These are phyloP conservation scores for Claviceps humidiphila DNA, from an alignment of 2,329 filamentous ascomycete genomes.

Conservation along the genomic window DNA sequence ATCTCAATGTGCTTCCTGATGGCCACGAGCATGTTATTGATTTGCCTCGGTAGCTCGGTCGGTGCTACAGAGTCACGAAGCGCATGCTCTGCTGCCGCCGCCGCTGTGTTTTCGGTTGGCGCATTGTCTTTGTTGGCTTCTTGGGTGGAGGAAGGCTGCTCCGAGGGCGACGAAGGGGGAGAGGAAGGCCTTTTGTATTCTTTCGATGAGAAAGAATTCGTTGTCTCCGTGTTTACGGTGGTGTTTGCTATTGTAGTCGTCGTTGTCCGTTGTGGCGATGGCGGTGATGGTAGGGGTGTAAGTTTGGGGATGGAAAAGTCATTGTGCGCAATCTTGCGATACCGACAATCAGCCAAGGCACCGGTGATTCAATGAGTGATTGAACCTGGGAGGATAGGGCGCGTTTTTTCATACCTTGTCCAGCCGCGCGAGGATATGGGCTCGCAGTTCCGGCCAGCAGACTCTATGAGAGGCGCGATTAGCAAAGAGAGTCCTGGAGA, in stretches of 20 bases:
- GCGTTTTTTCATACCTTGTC: conserved; percentile 37
- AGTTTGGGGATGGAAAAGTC: conserved; percentile 61
- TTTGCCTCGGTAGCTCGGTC: conserved; percentile 46
- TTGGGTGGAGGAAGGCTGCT: conserved; percentile 31
- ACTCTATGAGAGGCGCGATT: conserved; percentile 35
- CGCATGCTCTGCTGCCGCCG: neutral
- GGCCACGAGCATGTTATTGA: conserved; percentile 47
- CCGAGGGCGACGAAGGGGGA: conserved; percentile 19
- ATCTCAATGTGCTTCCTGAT: conserved; percentile 49
- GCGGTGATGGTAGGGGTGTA: conserved; percentile 39
- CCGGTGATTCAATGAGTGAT: too few species aligned
- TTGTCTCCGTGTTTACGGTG: neutral
- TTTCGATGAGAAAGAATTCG: neutral
- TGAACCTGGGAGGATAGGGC: too few species aligned
- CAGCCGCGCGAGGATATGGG: conserved; percentile 51
- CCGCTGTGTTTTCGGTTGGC: conserved; percentile 22
- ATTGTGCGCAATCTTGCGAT: conserved; percentile 53
- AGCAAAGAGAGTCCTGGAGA: conserved; percentile 11
- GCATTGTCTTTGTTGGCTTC: conserved; percentile 58
- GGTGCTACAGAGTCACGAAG: conserved; percentile 20
- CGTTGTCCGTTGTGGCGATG: conserved; percentile 21
- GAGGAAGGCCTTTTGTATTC: conserved; percentile 25
- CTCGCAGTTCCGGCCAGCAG: conserved; percentile 55
- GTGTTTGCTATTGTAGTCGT: neutral
- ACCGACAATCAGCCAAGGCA: too few species aligned